Conservation (phyloP, 225 moss, liverwort and hornwort species). For the Thuidium tamariscinum region DNA sequence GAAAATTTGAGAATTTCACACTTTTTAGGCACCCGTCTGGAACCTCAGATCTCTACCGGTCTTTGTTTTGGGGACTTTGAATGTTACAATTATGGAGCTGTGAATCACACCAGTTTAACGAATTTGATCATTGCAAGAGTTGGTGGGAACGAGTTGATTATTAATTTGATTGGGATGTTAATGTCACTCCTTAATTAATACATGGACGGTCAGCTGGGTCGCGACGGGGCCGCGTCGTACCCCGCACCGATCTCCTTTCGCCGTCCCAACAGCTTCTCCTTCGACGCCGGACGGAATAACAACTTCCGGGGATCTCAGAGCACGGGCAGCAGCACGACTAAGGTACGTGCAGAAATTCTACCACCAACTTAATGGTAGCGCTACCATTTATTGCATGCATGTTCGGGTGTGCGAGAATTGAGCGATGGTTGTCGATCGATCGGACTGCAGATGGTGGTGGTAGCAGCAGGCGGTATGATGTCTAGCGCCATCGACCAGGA, state of each 20-base stretch:
- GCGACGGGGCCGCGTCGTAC: conserved; percentile 26
- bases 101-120: neutral
- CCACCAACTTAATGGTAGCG: neutral
- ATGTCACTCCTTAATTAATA: conserved; percentile 34
- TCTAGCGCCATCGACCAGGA: conserved; percentile 35
- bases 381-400: neutral
- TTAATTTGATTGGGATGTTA: neutral
- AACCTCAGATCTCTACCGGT: neutral
- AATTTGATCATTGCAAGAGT: neutral
- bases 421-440: neutral
- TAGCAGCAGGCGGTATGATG: conserved; percentile 48
- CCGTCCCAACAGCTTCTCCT: conserved; percentile 1
- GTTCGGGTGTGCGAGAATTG: neutral
- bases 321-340: neutral
- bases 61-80: neutral
- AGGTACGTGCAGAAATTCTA: neutral
- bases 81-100: neutral
- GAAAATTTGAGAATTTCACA: neutral
- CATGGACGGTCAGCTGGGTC: conserved; percentile 65
- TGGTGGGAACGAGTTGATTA: neutral
- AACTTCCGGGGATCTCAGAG: neutral
- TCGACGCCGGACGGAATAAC: neutral
- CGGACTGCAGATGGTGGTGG: neutral
- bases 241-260: conserved; percentile 11
- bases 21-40: neutral